Evolutionary conservation across 768 basidiomycete species (phyloP), one percentile per base, ranked within the genome.

Genomic region (Russula ochroleuca): DNA sequence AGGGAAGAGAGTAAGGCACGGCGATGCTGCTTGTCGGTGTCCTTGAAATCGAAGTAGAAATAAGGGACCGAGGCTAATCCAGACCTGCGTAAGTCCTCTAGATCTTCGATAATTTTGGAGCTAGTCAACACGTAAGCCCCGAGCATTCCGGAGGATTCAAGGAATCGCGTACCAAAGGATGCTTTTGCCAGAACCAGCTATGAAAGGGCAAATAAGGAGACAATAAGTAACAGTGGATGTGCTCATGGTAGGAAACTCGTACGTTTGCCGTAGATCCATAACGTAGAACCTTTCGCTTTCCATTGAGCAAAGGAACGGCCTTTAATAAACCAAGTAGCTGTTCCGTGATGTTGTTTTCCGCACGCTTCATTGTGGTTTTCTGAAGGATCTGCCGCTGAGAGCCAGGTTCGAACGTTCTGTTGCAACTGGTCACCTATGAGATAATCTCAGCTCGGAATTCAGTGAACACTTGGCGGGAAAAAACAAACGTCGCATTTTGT

Each of bases 201-300:
- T 13, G 59, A 45, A 51, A 19, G n/a, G 17, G 15, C 5, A 37
- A n/a, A 25, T 15, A 21, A 48, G 23, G 17, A 5, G 14, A 3
- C 8, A 14, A 33, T 41, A 7, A 54, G 31, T 33, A 33, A 45
- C 7, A 21, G 38, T 8, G n/a, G 7, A 35, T 53, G 11, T 11
- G 17, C 14, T 3, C 9, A 28, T 40, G 0, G 23, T 23, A 59
- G 37, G 48, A 38, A 38, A 21, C 5, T 6, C 28, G 6, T 35
- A 61, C 40, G 50, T 35, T 61, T 61, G 2, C 59, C 59, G n/a
- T 61, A 37, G 43, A 61, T 25, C 38, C 50, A 53, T 28, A 61
- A 47, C 7, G n/a, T n/a, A 17, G 59, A 61, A 54, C 52, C 38
- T 1, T 4, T 31, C 4, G 28, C 11, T 25, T 31, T 52, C 59